Evolutionary conservation across 2,329 filamentous ascomycete species (phyloP).

Genomic region (Nothophoma quercina): DNA sequence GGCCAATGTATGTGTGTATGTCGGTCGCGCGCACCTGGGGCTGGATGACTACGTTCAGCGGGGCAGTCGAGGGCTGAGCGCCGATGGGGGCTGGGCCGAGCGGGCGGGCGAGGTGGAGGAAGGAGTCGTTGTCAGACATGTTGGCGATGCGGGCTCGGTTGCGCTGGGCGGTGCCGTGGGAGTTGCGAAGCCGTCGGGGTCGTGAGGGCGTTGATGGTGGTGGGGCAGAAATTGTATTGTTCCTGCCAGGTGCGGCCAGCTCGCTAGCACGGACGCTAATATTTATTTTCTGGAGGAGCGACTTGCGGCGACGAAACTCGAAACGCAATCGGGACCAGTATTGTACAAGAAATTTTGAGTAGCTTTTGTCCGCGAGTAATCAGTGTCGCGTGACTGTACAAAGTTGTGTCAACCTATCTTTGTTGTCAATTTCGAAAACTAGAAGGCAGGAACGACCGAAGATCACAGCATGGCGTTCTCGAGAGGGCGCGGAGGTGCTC

Average conservation of each 20-base stretch:
- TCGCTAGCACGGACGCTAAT: slow-evolving; percentile 22
- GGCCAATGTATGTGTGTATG: neutral
- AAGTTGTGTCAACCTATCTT: no score
- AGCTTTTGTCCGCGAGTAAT: neutral
- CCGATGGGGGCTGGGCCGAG: slow-evolving; percentile 82
- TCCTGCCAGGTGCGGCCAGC: slow-evolving; percentile 18
- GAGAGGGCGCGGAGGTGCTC: slow-evolving; percentile 15
- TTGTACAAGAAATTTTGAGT: no score
- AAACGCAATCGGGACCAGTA: no score
- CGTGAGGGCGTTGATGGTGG: slow-evolving; percentile 24
- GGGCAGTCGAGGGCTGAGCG: slow-evolving; percentile 84
- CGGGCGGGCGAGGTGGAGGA: slow-evolving; percentile 93
- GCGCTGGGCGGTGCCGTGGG: slow-evolving; percentile 20
- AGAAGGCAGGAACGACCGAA: neutral
- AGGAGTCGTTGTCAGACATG: slow-evolving; percentile 86
- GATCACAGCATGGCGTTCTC: slow-evolving; percentile 29
- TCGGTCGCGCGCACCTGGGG: slow-evolving; percentile 72
- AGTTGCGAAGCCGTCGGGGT: slow-evolving; percentile 17
- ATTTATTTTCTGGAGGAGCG: slow-evolving; percentile 21
- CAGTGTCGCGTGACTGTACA: neutral
- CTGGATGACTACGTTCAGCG: slow-evolving; percentile 92
- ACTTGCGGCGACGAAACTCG: no score
- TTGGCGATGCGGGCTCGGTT: slow-evolving; percentile 56
- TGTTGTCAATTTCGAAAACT: neutral
- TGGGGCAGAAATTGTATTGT: slow-evolving; percentile 22